These are phyloP conservation scores for Huntiella moniliformis DNA, from an alignment of 2,329 filamentous ascomycete species.

Conservation along the genomic window DNA sequence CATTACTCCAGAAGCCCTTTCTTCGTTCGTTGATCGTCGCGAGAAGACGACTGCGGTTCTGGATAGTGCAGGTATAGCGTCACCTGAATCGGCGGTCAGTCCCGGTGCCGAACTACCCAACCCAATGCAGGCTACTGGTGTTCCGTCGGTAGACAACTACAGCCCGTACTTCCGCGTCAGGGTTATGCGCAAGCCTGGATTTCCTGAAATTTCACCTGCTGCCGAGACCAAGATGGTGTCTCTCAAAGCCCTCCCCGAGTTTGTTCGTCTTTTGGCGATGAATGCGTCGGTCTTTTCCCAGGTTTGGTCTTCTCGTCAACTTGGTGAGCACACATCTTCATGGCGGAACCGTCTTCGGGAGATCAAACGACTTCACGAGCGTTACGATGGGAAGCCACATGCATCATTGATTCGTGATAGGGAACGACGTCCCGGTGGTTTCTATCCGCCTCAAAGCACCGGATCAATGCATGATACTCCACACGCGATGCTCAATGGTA, in stretches of 20 bases:
- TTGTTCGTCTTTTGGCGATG: conserved; percentile 73
- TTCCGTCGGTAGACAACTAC: conserved; percentile 12
- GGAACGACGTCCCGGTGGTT: conserved; percentile 14
- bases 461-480: conserved; percentile 10
- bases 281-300: conserved; percentile 86
- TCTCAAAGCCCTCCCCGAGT: conserved; percentile 60
- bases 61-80: neutral
- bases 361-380: conserved; percentile 65
- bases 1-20: conserved; percentile 69
- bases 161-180: conserved; percentile 69
- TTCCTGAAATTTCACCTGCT: conserved; percentile 80
- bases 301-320: conserved; percentile 66
- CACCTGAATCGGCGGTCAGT: neutral
- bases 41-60: conserved; percentile 18
- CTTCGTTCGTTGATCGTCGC: conserved; percentile 52
- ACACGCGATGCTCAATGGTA: neutral
- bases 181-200: conserved; percentile 70
- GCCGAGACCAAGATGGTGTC: conserved; percentile 79
- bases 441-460: conserved; percentile 9
- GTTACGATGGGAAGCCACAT: conserved; percentile 27
- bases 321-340: conserved; percentile 67
- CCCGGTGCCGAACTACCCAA: neutral
- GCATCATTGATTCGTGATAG: neutral
- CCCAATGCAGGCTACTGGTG: neutral
- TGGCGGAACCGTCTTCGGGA: conserved; percentile 78